Evolutionary conservation across 2,329 filamentous ascomycete species (phyloP), one percentile per base, ranked within the genome.

Genomic region (Aspergillus sp.): DNA sequence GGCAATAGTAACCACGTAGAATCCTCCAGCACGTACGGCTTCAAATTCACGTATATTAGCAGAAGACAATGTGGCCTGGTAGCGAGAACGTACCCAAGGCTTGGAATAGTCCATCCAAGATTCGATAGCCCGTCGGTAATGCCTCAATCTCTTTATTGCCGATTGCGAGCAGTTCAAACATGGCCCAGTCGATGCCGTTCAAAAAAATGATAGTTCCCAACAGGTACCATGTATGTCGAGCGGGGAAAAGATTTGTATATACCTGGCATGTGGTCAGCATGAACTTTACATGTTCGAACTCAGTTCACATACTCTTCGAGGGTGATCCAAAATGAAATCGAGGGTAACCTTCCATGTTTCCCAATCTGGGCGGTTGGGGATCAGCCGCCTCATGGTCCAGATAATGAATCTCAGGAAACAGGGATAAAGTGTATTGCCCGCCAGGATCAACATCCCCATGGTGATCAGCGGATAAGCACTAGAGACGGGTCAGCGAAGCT

Each of bases 341-440:
- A 75, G 63, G 0, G 71, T 73, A 9, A 69, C 51, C 20, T 63
- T 68, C 72, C 72, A 75, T 5, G 70, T 66, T 9, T 68, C 62
- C 65, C 69, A 75, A 12, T 55, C 55, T 16, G 65, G 66, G 4
- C 45, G 54, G 46, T 68, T 57, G 1, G 73, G 69, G 57, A 78
- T 54, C 67, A 75, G 2, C 56, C 65, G 29, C 18, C 66, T 68
- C 55, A 82, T 73, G 2, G 69, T 70, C 84, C 85, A 89, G 10
- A 90, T 75, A 16, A 82, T 81, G 10, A 88, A 76, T 4, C 87
- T 81, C 12, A 90, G 72, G 60, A 89, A 85, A 54, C 87, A 78
- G 0, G 87, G 87, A 65, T 87, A 89, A 0, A 85, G 84, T 4
- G 87, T 89, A 52, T 89, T 88, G 3, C 87, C 87, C 0, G 86